These are phyloP conservation scores for Chenopodium album DNA, from an alignment of 148 eudicot species.

Conservation along the genomic window DNA sequence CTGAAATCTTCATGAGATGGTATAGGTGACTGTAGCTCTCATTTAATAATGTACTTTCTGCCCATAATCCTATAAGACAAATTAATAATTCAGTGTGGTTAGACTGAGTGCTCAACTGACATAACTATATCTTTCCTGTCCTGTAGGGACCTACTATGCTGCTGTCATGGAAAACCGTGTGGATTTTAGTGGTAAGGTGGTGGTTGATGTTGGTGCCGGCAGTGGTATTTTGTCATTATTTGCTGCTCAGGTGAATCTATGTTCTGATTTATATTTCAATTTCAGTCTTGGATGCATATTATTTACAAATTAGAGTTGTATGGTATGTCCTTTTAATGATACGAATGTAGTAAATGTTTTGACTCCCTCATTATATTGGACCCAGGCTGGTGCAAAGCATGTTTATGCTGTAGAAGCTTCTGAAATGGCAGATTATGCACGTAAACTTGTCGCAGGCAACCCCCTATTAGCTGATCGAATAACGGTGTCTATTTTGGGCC, in stretches of 20 bases:
- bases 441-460: conserved; percentile 88
- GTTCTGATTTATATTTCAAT: conserved; percentile 4
- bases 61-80: not conserved
- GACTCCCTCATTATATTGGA: not conserved
- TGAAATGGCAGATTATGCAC: conserved; percentile 97
- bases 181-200: conserved; percentile 81
- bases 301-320: not conserved
- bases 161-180: conserved; percentile 90
- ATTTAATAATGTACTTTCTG: not conserved
- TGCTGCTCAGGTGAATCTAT: conserved; percentile 81
- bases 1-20: not conserved
- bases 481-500: conserved; percentile 45
- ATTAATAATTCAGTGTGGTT: too few relatives aligned
- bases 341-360: not conserved
- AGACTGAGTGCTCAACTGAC: not conserved
- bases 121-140: not conserved
- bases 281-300: not conserved
- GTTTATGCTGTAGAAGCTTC: conserved; percentile 99
- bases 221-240: conserved; percentile 93
- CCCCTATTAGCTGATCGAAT: conserved; percentile 72
- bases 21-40: not conserved
- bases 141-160: conserved; percentile 89
- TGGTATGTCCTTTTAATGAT: not conserved
- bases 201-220: conserved; percentile 99
- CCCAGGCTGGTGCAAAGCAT: conserved; percentile 95